Base-by-base conservation (phyloP, 169 alveolate species). In the Cryptosporidium viatorum region DNA sequence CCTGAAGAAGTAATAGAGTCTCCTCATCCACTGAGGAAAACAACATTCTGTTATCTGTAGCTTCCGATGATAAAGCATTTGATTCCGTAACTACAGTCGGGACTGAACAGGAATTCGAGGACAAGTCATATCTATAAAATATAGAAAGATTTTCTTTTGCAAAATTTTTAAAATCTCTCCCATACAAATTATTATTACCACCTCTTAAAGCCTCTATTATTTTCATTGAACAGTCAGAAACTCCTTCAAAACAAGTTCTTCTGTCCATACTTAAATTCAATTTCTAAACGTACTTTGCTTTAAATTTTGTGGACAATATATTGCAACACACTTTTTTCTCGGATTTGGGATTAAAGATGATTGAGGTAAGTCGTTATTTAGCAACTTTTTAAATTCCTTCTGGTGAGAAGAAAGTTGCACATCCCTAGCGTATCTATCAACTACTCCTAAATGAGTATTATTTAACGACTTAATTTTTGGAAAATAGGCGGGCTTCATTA, bases 251-350 rank as follows among this genome's bases (percentile, higher is more conserved):
- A 18, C 43, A 65, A 65, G 71, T 65, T 65, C 71, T 37, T 3
- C 23, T 39, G 52, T 65, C 71, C 71, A 65, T 65, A 21, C 16
- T 55, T 65, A 65, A 31, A 65, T 31, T 12, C 10, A 65, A 37
- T 65, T 65, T 65, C 50, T 65, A 65, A 65, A 65, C 3, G 50
- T 33, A 1, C 16, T 31, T 65, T 70, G 62, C 23, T 70, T 70
- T 4, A 31, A 70, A 50, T 48, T 73, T 23, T 23, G n/a, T 55
- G 68, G 86, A 37, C 86, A 73, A 58, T 35, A 73, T 2, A 73
- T 73, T n/a, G 86, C 86, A 14, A 73, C 86, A 33, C 70, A 73
- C 70, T 73, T 73, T 50, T 51, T 55, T 37, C 86, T 29, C 3
- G 37, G 18, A 16, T 2, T 16, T 31, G 2, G 58, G 48, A 10